Percentiles rank a stretch among this genome's conserved stretches.
phyloP scores from a whole-genome alignment of 2,329 filamentous ascomycete species.

The Raffaelea ambrosiae region DNA sequence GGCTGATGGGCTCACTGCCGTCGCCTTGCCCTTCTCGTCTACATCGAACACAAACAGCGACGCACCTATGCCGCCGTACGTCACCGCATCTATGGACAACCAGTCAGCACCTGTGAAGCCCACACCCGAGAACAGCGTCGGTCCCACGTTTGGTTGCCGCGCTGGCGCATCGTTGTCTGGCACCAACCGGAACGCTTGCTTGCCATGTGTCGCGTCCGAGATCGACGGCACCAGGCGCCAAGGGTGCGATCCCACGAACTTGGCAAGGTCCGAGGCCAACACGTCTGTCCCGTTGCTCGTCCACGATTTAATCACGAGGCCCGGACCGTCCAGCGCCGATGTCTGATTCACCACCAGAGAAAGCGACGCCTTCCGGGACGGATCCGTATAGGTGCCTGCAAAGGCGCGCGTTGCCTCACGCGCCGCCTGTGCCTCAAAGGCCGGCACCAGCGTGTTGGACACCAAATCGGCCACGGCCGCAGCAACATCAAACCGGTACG shows the following conservation, averaged over 20 bases:
- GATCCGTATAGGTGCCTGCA: slow-evolving; percentile 29
- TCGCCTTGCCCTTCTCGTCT: neutral
- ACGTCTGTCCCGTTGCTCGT: slow-evolving; percentile 31
- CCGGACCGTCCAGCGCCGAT: slow-evolving; percentile 17
- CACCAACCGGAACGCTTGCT: slow-evolving; percentile 23
- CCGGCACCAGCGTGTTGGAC: slow-evolving; percentile 26
- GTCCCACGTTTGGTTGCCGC: neutral
- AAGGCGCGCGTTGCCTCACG: slow-evolving; percentile 22
- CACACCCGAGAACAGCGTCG: slow-evolving; percentile 1
- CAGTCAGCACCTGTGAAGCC: slow-evolving; percentile 2
- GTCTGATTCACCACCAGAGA: slow-evolving; percentile 25
- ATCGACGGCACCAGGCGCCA: slow-evolving; percentile 20
- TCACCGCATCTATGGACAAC: slow-evolving; percentile 24
- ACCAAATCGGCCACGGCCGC: slow-evolving; percentile 20
- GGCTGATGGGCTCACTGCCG: neutral
- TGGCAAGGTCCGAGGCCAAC: slow-evolving; percentile 10
- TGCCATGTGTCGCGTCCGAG: slow-evolving; percentile 24
- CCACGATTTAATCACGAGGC: slow-evolving; percentile 29
- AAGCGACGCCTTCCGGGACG: slow-evolving; percentile 29
- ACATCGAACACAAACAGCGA: neutral
- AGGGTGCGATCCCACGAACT: slow-evolving; percentile 7
- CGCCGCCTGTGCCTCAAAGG: slow-evolving; percentile 32
- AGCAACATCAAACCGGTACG: slow-evolving; percentile 2
- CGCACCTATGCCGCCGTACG: neutral
- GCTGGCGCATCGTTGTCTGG: slow-evolving; percentile 23